phyloP scores from a whole-genome alignment of 257 asterid genomes.

The Catharanthus roseus region DNA sequence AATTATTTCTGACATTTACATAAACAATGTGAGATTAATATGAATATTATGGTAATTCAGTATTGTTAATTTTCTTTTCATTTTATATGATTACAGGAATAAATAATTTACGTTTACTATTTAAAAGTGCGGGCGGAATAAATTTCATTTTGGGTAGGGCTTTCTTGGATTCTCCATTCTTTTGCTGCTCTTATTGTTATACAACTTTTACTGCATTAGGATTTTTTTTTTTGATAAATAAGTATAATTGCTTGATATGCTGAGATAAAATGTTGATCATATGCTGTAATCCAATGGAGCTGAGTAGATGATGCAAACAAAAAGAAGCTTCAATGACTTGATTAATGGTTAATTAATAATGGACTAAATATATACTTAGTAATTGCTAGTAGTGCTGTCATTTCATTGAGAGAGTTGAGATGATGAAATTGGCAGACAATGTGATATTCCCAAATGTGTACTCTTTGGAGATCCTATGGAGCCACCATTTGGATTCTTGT shows the following conservation, averaged over 20 bases:
- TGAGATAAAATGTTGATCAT: neutral
- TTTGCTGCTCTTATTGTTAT: neutral
- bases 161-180: neutral
- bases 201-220: slow-evolving; percentile 6
- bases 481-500: slow-evolving; percentile 18
- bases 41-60: no score
- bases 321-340: slow-evolving; percentile 6
- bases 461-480: slow-evolving; percentile 15
- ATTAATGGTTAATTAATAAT: neutral
- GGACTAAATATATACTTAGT: no score
- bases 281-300: neutral
- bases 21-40: no score
- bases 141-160: no score
- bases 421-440: slow-evolving; percentile 47
- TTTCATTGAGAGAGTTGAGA: slow-evolving; percentile 33
- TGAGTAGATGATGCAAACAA: neutral
- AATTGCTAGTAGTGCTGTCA: slow-evolving; percentile 49
- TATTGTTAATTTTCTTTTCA: no score
- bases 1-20: no score
- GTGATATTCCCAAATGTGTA: slow-evolving; percentile 23
- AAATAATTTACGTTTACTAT: no score
- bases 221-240: no score
- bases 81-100: no score
- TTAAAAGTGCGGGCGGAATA: no score
- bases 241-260: no score